Evolutionary conservation across 2,329 filamentous ascomycete species (phyloP).

Genomic region (Penicillium sp.): DNA sequence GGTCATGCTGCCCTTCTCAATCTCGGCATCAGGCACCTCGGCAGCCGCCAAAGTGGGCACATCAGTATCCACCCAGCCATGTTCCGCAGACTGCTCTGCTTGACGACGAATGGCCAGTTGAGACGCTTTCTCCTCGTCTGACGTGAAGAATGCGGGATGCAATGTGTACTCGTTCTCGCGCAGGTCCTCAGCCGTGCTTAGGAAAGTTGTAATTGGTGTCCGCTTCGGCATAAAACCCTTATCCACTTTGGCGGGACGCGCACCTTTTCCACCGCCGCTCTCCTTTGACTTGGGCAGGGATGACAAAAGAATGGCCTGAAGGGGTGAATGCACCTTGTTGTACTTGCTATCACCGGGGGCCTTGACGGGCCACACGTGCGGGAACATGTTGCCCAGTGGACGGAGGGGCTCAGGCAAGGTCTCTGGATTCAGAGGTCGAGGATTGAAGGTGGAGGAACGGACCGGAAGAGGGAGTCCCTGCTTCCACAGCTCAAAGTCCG

Average conservation of each 20-base stretch:
- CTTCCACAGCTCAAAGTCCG: conserved; percentile 47
- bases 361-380: conserved; percentile 85
- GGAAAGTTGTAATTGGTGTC: conserved; percentile 78
- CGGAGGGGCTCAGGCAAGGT: conserved; percentile 57
- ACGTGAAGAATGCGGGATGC: conserved; percentile 74
- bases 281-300: conserved; percentile 71
- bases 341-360: conserved; percentile 84
- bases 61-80: conserved; percentile 82
- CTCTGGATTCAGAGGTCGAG: conserved; percentile 36
- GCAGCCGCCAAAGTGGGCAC: conserved; percentile 70
- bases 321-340: conserved; percentile 80
- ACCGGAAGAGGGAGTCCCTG: conserved; percentile 42
- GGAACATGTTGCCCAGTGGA: conserved; percentile 79
- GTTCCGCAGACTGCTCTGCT: conserved; percentile 52
- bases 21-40: conserved; percentile 67
- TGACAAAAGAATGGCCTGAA: conserved; percentile 80
- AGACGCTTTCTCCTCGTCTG: conserved; percentile 59
- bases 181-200: conserved; percentile 73
- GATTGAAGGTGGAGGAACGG: conserved; percentile 39
- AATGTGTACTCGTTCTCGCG: conserved; percentile 80
- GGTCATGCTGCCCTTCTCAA: conserved; percentile 80
- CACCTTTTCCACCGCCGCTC: conserved; percentile 52
- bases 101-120: conserved; percentile 58
- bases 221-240: conserved; percentile 73
- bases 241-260: conserved; percentile 65